Evolutionary conservation across 441 rosid genomes (phyloP).

Genomic region (Syzygium syzygioides): DNA sequence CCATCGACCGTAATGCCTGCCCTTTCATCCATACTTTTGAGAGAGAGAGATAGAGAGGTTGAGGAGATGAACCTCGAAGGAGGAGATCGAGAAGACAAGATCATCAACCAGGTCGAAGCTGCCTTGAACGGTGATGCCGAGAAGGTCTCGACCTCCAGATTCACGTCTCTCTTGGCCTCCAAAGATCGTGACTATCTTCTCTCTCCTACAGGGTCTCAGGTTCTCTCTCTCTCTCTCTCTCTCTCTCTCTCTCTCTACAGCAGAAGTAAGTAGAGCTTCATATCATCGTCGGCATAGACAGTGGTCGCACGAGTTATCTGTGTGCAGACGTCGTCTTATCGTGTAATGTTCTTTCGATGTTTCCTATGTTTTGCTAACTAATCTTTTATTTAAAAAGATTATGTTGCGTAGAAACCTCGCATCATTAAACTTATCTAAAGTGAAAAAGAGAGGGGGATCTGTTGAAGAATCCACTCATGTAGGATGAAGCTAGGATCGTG

Average conservation of each 20-base stretch:
- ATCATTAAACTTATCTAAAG: not conserved
- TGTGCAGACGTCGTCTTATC: not conserved
- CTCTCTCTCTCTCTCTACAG: not conserved
- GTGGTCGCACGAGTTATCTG: not conserved
- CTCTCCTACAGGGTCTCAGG: slow-evolving; percentile 31
- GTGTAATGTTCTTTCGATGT: not conserved
- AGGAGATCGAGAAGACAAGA: slow-evolving; percentile 1
- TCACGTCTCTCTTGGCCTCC: slow-evolving; percentile 32
- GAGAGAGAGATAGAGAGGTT: not conserved
- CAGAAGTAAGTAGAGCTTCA: not conserved
- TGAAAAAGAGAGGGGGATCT: not conserved
- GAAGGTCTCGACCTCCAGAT: slow-evolving; percentile 13
- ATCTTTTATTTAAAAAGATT: not conserved
- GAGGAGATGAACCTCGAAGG: slow-evolving; percentile 2
- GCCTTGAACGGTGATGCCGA: slow-evolving; percentile 7
- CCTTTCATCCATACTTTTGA: not conserved
- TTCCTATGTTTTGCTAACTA: not conserved
- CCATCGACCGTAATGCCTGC: not conserved
- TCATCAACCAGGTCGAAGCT: not conserved
- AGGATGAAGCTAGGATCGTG: not conserved
- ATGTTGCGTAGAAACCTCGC: not conserved
- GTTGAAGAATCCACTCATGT: not conserved
- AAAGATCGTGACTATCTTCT: slow-evolving; percentile 51
- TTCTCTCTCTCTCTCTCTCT: not conserved
- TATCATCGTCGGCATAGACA: not conserved